Conservation (phyloP, 139 green algal genomes). For the Microglena sp. region DNA sequence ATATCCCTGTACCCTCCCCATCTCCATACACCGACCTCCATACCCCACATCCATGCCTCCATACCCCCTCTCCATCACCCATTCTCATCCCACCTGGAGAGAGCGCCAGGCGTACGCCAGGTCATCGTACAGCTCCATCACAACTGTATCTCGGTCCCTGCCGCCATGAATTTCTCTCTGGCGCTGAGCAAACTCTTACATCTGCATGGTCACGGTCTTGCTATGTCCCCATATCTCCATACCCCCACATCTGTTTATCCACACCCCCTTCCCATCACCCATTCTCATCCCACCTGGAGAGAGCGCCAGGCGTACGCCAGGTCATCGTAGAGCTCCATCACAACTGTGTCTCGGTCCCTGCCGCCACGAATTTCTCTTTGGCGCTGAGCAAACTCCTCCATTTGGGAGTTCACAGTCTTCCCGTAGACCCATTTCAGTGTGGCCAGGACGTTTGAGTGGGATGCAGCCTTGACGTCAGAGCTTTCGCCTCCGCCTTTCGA, state of each 20-base stretch:
- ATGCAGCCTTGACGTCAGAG: too few species aligned
- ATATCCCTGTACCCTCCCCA: too few species aligned
- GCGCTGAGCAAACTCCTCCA: slow-evolving; percentile 31
- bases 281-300: too few species aligned
- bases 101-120: slow-evolving; percentile 51
- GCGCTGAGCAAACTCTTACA: slow-evolving; percentile 32
- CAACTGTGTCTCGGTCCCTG: slow-evolving; percentile 22
- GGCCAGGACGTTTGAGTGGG: slow-evolving; percentile 8
- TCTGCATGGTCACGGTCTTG: too few species aligned
- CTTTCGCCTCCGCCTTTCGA: too few species aligned
- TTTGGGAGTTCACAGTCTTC: slow-evolving; percentile 39
- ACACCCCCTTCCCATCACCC: too few species aligned
- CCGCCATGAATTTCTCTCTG: slow-evolving; percentile 35
- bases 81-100: too few species aligned
- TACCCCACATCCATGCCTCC: too few species aligned
- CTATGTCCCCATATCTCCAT: too few species aligned
- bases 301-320: slow-evolving; percentile 51
- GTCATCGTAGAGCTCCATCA: slow-evolving; percentile 51
- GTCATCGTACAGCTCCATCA: slow-evolving; percentile 51
- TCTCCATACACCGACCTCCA: too few species aligned
- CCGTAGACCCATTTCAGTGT: slow-evolving; percentile 68
- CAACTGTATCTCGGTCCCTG: slow-evolving; percentile 22
- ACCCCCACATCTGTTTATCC: too few species aligned
- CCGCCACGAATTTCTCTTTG: slow-evolving; percentile 35
- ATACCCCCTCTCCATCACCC: too few species aligned